phyloP scores from a whole-genome alignment of 1,284 basidiomycete genomes.

The Apiotrichum porosum region DNA sequence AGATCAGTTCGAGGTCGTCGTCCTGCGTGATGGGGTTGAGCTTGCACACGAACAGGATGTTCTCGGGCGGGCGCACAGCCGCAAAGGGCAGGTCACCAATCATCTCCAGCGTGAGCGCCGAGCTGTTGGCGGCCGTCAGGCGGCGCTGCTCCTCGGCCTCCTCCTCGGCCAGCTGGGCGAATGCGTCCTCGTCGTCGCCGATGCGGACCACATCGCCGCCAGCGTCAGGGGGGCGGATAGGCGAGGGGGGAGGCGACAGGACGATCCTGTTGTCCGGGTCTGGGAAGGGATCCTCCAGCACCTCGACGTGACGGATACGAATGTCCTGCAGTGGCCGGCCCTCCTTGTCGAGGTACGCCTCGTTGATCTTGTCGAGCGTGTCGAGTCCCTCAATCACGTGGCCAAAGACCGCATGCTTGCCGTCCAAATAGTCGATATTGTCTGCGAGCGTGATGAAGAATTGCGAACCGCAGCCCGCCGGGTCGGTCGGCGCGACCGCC shows the following conservation, averaged over 20 bases:
- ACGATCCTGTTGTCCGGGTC: slow-evolving; percentile 72
- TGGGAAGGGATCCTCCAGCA: slow-evolving; percentile 91
- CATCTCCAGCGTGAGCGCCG: slow-evolving; percentile 96
- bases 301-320: slow-evolving; percentile 83
- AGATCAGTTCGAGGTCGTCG: slow-evolving; percentile 96
- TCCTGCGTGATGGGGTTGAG: slow-evolving; percentile 91
- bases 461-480: slow-evolving; percentile 84
- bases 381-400: slow-evolving; percentile 92
- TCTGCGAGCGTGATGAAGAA: slow-evolving; percentile 93
- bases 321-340: slow-evolving; percentile 90
- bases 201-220: slow-evolving; percentile 59
- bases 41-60: slow-evolving; percentile 98
- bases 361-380: slow-evolving; percentile 87
- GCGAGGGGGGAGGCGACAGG: slow-evolving; percentile 62
- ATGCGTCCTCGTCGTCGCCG: slow-evolving; percentile 82
- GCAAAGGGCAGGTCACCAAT: slow-evolving; percentile 98
- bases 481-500: slow-evolving; percentile 72
- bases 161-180: slow-evolving; percentile 60
- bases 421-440: slow-evolving; percentile 89
- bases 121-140: slow-evolving; percentile 79
- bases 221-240: slow-evolving; percentile 72
- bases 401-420: slow-evolving; percentile 92
- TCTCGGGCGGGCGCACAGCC: slow-evolving; percentile 94
- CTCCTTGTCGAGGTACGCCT: slow-evolving; percentile 80
- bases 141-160: slow-evolving; percentile 73